Percentiles rank a stretch among this genome's conserved stretches.
These are phyloP conservation scores for Spatholobus suberectus DNA, from an alignment of 306 rosid species.

Conservation along the genomic window DNA sequence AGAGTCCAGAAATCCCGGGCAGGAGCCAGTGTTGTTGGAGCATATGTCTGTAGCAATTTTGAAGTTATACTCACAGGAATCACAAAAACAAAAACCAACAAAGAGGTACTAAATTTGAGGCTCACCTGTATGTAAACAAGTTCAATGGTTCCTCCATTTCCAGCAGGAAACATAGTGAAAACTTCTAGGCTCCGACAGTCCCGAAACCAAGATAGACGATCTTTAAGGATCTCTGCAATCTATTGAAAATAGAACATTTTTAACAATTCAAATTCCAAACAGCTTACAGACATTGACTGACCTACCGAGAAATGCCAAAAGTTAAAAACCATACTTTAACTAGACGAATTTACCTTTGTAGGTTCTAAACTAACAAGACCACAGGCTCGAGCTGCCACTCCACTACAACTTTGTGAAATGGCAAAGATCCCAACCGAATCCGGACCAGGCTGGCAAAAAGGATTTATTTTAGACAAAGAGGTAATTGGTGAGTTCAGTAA, in stretches of 20 bases:
- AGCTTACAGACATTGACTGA: neutral
- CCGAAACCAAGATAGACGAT: conserved; percentile 97
- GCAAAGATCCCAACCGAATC: conserved; percentile 99
- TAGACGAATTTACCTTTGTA: conserved; percentile 61
- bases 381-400: conserved; percentile 99
- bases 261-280: conserved; percentile 31
- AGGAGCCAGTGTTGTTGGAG: conserved; percentile 96
- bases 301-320: conserved; percentile 7
- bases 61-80: neutral
- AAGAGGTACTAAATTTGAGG: neutral
- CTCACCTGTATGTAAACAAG: conserved; percentile 93
- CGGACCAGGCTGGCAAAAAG: conserved; percentile 95
- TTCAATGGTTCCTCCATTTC: conserved; percentile 93
- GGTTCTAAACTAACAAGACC: conserved; percentile 99
- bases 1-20: conserved; percentile 99
- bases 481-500: neutral
- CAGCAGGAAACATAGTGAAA: conserved; percentile 93
- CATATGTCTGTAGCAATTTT: conserved; percentile 66
- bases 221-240: conserved; percentile 99
- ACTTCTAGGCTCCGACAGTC: conserved; percentile 98
- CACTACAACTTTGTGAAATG: conserved; percentile 93
- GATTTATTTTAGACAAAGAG: neutral
- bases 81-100: neutral
- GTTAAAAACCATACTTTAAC: conserved; percentile 5
- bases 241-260: conserved; percentile 32